Conservation (phyloP, 164 flowering plant genomes). For the Magnolia changhungtana region DNA sequence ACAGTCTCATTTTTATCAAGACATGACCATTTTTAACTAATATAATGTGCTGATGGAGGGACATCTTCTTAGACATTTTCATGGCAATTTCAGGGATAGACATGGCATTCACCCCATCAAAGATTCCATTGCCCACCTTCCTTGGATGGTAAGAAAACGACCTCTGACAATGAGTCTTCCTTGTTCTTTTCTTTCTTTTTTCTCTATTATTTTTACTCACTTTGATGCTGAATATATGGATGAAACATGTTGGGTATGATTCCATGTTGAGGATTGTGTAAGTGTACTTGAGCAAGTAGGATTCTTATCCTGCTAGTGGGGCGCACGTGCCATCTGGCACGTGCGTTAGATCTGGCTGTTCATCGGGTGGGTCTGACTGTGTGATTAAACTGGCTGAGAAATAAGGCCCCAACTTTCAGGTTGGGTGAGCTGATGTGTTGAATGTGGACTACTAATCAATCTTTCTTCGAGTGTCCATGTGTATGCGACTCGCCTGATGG, state of each 20-base stretch:
- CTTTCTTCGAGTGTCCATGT: neutral
- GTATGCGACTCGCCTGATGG: neutral
- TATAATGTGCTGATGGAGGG: neutral
- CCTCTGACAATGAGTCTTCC: neutral
- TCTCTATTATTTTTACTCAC: neutral
- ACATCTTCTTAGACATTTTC: neutral
- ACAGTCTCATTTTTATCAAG: neutral
- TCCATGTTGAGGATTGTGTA: neutral
- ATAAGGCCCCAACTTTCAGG: neutral
- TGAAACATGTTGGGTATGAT: constrained; percentile 6
- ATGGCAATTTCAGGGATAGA: neutral
- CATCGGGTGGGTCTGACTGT: neutral
- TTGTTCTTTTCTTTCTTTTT: neutral
- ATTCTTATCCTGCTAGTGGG: too few relatives aligned
- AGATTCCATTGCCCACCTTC: constrained; percentile 3
- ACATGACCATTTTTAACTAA: neutral
- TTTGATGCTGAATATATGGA: neutral
- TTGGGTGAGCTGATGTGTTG: neutral
- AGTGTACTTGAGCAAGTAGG: neutral
- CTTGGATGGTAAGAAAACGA: constrained; percentile 1
- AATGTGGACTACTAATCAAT: neutral
- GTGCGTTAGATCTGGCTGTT: neutral
- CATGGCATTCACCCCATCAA: constrained; percentile 7
- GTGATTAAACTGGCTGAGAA: neutral
- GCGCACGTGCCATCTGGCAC: neutral